Base-by-base conservation (phyloP, 2,329 filamentous ascomycete genomes). In the Aspergillus sp. region DNA sequence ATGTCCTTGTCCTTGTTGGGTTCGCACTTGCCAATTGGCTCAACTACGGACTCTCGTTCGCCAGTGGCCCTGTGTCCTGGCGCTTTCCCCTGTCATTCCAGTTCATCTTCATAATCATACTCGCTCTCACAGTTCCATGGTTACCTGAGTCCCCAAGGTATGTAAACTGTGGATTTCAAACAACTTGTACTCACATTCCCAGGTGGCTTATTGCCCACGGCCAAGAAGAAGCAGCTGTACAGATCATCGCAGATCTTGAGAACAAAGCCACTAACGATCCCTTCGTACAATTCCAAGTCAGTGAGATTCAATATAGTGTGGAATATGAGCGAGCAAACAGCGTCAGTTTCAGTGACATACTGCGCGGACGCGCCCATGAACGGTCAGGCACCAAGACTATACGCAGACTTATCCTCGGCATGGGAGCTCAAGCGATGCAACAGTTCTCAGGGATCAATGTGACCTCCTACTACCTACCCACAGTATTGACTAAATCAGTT, bases 251-350 rank as follows among this genome's bases (percentile, higher is more conserved):
- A 77, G 62, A 66, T 42, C 60, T 70, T 2, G 68, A 69, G 50
- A 59, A 63, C 36, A 68, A 66, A 25, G 27, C 60, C 17, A 57
- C 15, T 4, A 57, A 78, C 38, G 79, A 83, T 64, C 75, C 81
- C 1, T 80, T 73, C 47, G 71, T 81, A 25, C 68, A 78, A 56
- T 75, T 79, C 2, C 75, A 78, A 60, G 69, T 76, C 39, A 74
- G 72, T 27, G 75, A 82, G 55, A 83, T 83, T 60, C 75, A 78
- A 57, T 81, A 77, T 68, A 77, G 79, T 5, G 79, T 81, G 4
- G 71, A 82, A 30, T 83, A 82, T 62, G 82, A 84, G 55, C 72
- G 75, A 1, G 77, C 82, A 44, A 78, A 85, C 62, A 73, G 78
- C 3, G 76, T 85, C 5, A 75, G 77, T 8, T 84, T 83, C 77